Evolutionary conservation across 208 protist species (phyloP).

Genomic region (Crithidia brevicula): DNA sequence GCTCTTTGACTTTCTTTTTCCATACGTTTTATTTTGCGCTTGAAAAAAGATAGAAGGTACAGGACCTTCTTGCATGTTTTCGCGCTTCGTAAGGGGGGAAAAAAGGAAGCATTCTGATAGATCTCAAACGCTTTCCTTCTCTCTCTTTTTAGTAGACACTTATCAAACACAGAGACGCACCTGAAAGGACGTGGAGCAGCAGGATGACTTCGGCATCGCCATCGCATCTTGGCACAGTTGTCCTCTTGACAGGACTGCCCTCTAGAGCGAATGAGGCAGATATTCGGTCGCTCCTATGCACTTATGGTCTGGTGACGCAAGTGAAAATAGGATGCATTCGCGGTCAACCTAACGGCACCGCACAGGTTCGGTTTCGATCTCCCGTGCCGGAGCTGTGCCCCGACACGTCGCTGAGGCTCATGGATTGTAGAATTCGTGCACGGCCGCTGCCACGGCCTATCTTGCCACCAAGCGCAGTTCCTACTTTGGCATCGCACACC

Average conservation of each 20-base stretch:
- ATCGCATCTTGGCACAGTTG: not conserved
- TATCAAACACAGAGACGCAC: too few relatives aligned
- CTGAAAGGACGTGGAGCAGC: too few relatives aligned
- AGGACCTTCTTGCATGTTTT: too few relatives aligned
- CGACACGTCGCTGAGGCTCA: not conserved
- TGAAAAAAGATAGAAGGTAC: too few relatives aligned
- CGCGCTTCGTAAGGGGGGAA: too few relatives aligned
- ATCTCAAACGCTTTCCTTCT: too few relatives aligned
- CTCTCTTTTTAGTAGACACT: not conserved
- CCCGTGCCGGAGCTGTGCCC: not conserved
- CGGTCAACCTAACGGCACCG: not conserved
- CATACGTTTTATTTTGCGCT: too few relatives aligned
- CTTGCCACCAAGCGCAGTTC: not conserved
- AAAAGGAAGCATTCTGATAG: too few relatives aligned
- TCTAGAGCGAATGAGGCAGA: not conserved
- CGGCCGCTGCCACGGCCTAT: not conserved
- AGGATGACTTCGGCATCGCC: too few relatives aligned
- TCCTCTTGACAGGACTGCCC: not conserved
- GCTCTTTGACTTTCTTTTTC: too few relatives aligned
- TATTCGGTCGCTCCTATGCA: not conserved
- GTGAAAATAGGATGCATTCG: not conserved
- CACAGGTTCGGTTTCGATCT: slow-evolving; percentile 1
- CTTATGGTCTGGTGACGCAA: slow-evolving; percentile 2
- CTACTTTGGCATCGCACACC: too few relatives aligned
- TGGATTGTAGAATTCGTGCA: not conserved